phyloP scores from a whole-genome alignment of 371 early-diverging fungal genomes.

The Synchytrium microbalum region DNA sequence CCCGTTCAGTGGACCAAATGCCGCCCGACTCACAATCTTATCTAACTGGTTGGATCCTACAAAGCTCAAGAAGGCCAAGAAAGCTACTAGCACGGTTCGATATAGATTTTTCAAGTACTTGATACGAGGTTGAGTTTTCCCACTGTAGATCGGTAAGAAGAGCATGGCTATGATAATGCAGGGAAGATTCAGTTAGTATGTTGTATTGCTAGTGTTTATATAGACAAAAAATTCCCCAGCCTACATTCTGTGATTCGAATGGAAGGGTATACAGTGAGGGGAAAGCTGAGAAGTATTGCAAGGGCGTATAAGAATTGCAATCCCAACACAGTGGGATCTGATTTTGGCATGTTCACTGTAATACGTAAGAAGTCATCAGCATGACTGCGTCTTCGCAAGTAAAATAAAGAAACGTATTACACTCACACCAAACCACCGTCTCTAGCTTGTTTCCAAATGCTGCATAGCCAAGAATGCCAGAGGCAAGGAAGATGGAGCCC shows the following conservation, averaged over 20 bases:
- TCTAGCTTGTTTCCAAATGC: constrained; percentile 76
- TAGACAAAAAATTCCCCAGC: constrained; percentile 44
- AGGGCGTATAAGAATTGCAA: constrained; percentile 78
- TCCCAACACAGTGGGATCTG: constrained; percentile 42
- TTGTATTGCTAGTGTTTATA: no score
- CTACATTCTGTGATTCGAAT: constrained; percentile 78
- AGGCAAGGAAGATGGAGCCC: constrained; percentile 57
- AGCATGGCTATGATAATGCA: no score
- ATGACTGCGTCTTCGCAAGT: no score
- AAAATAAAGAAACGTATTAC: no score
- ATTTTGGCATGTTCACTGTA: constrained; percentile 68
- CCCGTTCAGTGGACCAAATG: constrained; percentile 77
- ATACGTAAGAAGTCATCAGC: no score
- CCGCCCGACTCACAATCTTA: constrained; percentile 82
- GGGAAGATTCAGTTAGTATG: no score
- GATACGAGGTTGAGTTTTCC: constrained; percentile 39
- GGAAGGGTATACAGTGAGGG: constrained; percentile 77
- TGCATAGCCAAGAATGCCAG: constrained; percentile 75
- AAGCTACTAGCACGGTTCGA: constrained; percentile 57
- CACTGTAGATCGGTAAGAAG: constrained; percentile 19
- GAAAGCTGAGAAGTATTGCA: constrained; percentile 82
- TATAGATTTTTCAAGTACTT: constrained; percentile 85
- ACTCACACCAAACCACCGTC: constrained; percentile 52
- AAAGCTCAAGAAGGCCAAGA: constrained; percentile 64
- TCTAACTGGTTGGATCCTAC: constrained; percentile 49